A percentile compares a stretch with the other conserved stretches of the same genome.
phyloP scores from a whole-genome alignment of 1,139 yeast genomes.

The Blastobotrys malaysiensis region DNA sequence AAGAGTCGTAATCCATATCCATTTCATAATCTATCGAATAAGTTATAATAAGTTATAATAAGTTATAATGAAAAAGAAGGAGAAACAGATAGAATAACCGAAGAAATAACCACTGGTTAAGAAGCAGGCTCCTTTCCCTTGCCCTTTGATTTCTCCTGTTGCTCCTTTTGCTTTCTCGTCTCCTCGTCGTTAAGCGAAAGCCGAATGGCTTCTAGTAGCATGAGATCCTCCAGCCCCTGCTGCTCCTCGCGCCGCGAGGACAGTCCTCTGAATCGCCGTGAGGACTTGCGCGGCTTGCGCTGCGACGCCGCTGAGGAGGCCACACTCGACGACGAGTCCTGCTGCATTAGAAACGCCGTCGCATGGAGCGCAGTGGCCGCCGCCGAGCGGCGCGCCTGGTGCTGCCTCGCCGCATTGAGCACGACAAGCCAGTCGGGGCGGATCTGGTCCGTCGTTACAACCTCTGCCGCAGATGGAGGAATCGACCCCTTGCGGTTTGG shows the following conservation, averaged over 20 bases:
- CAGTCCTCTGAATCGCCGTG: conserved; percentile 8
- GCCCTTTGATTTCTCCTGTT: neutral
- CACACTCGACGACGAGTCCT: conserved; percentile 18
- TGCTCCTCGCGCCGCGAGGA: conserved; percentile 3
- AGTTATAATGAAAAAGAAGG: neutral
- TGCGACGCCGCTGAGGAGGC: conserved; percentile 15
- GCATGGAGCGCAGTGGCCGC: conserved; percentile 94
- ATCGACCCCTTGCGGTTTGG: conserved; percentile 22
- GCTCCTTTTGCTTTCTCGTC: conserved; percentile 10
- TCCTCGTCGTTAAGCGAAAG: conserved; percentile 31
- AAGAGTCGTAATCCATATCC: neutral
- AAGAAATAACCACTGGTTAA: too few relatives aligned
- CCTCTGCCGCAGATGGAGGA: conserved; percentile 27
- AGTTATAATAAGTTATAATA: neutral
- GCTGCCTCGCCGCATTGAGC: conserved; percentile 63
- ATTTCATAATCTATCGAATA: neutral
- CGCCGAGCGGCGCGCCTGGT: conserved; percentile 80
- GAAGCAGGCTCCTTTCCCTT: neutral
- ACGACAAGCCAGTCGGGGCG: conserved; percentile 91
- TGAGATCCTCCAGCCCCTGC: conserved; percentile 58
- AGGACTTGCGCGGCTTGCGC: conserved; percentile 24
- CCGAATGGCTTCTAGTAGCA: conserved; percentile 80
- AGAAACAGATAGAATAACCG: too few relatives aligned
- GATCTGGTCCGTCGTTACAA: conserved; percentile 71
- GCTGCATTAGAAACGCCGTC: conserved; percentile 50